Evolutionary conservation across 2,329 filamentous ascomycete genomes (phyloP).

Genomic region (Emergomyces pasteurianus): DNA sequence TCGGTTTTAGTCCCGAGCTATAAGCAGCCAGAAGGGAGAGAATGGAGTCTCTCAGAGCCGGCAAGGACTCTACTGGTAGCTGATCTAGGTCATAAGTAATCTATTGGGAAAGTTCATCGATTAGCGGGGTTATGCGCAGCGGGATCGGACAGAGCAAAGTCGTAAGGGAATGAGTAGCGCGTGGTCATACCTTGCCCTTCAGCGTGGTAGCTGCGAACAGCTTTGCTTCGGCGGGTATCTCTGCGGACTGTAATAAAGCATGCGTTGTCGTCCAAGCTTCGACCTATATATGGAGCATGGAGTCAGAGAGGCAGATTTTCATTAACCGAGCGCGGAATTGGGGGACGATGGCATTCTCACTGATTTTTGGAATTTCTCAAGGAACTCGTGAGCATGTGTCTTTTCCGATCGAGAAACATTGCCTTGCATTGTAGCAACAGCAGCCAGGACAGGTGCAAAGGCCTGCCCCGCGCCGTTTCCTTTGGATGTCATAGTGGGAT

Average conservation of each 20-base stretch:
- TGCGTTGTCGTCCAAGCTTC: constrained; percentile 87
- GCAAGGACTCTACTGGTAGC: constrained; percentile 62
- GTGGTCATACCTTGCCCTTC: constrained; percentile 74
- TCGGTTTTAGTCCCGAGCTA: constrained; percentile 67
- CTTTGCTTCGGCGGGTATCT: constrained; percentile 67
- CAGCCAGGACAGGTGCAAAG: constrained; percentile 76
- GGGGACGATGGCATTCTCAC: constrained; percentile 39
- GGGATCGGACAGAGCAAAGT: neutral
- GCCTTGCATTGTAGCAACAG: constrained; percentile 81
- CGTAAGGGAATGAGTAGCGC: neutral
- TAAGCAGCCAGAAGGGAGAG: constrained; percentile 70
- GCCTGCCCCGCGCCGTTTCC: constrained; percentile 50
- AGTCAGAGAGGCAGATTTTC: constrained; percentile 12
- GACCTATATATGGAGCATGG: constrained; percentile 41
- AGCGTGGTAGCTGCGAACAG: constrained; percentile 93
- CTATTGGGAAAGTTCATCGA: constrained; percentile 36
- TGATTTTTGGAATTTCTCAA: constrained; percentile 96
- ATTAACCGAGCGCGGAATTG: neutral
- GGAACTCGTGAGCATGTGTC: constrained; percentile 77
- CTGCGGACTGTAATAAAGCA: constrained; percentile 65
- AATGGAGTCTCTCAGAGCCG: constrained; percentile 70
- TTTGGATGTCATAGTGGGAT: constrained; percentile 53
- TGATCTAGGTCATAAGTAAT: constrained; percentile 95
- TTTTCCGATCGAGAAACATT: constrained; percentile 72
- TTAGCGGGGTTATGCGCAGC: neutral